Conservation (phyloP, 106 monocot species). For the Dendrobium catenatum region DNA sequence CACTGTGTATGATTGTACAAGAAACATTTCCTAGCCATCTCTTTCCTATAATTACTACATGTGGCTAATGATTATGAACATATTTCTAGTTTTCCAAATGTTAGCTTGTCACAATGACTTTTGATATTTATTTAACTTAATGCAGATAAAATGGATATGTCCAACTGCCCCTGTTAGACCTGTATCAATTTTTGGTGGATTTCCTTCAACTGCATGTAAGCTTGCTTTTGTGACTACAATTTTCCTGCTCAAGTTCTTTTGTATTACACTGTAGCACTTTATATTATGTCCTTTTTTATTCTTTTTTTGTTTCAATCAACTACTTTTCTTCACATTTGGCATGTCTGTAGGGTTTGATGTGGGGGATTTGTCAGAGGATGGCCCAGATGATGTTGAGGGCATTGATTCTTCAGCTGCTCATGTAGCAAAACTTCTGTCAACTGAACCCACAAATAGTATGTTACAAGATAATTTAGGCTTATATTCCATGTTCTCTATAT, state of each 20-base stretch:
- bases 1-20: background rate
- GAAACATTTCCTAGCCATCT: background rate
- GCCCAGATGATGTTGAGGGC: constrained; percentile 82
- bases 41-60: background rate
- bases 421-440: constrained; percentile 85
- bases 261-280: background rate
- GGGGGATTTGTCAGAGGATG: constrained; percentile 76
- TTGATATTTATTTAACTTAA: background rate
- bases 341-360: constrained; percentile 91
- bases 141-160: constrained; percentile 98
- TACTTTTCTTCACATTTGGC: constrained; percentile 4
- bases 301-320: background rate
- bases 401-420: constrained; percentile 91
- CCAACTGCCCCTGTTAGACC: constrained; percentile 93
- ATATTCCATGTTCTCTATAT: background rate
- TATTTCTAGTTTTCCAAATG: constrained; percentile 1
- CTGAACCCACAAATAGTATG: constrained; percentile 91
- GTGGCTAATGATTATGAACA: background rate
- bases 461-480: background rate
- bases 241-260: background rate
- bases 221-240: background rate
- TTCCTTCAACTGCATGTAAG: constrained; percentile 91
- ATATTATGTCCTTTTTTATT: constrained; percentile 1
- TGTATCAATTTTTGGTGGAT: constrained; percentile 83
- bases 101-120: background rate